Evolutionary conservation across 2,329 filamentous ascomycete genomes (phyloP).

Genomic region (Neurospora sp.): DNA sequence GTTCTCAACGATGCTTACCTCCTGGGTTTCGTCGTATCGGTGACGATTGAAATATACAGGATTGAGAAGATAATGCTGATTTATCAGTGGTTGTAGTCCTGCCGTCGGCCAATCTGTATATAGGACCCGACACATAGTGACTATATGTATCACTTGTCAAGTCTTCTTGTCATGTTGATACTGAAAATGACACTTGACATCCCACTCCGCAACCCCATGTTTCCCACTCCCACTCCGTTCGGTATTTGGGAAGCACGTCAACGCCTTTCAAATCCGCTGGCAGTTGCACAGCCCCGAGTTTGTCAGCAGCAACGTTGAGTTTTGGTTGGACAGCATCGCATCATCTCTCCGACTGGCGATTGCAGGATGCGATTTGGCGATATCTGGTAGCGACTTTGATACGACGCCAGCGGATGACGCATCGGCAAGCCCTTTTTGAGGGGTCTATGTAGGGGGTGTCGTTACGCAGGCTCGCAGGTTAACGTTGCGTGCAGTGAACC

Average conservation of each 20-base stretch:
- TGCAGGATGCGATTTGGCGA: not conserved
- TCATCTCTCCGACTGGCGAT: not conserved
- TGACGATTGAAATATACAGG: not conserved
- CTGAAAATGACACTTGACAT: not conserved
- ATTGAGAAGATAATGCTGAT: not conserved
- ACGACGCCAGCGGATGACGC: not conserved
- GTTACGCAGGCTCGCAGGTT: not conserved
- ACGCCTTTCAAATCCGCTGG: not conserved
- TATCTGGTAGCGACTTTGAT: not conserved
- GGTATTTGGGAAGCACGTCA: not conserved
- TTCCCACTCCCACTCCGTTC: not conserved
- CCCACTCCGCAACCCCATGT: not conserved
- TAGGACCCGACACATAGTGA: not conserved
- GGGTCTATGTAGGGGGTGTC: not conserved
- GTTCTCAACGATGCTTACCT: not conserved
- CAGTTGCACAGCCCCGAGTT: not conserved
- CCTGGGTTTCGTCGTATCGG: not conserved
- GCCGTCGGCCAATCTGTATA: not conserved
- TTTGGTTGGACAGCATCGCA: not conserved
- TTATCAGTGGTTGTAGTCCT: not conserved
- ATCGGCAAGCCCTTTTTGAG: not conserved
- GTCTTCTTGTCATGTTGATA: not conserved
- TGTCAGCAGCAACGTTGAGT: not conserved
- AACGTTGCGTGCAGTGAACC: not conserved
- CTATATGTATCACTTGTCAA: not conserved